phyloP scores from a whole-genome alignment of 257 asterid genomes.

The Echium plantagineum region DNA sequence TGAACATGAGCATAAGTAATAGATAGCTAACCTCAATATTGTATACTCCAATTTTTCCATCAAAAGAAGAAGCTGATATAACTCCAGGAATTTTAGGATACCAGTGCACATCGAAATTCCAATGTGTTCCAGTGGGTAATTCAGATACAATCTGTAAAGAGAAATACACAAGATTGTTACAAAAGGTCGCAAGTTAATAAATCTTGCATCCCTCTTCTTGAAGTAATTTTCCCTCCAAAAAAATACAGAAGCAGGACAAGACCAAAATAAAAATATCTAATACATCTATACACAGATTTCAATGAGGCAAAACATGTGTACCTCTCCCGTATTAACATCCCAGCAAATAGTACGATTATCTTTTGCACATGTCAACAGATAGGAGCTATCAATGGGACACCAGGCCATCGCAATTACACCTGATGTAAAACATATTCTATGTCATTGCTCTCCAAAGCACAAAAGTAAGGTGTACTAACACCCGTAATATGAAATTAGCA shows the following conservation, averaged over 20 bases:
- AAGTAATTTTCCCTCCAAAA: neutral
- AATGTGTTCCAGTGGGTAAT: constrained; percentile 89
- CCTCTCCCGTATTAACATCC: constrained; percentile 88
- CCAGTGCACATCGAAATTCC: constrained; percentile 99
- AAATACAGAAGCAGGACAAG: constrained; percentile 5
- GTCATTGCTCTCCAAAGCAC: neutral
- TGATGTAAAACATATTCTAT: constrained; percentile 18
- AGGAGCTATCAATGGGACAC: constrained; percentile 95
- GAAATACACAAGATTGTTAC: constrained; percentile 4
- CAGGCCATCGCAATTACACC: constrained; percentile 99
- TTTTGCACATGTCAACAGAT: constrained; percentile 89
- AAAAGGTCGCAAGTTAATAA: neutral
- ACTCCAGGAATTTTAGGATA: constrained; percentile 91
- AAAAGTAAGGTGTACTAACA: neutral
- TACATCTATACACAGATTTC: neutral
- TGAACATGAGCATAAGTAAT: neutral
- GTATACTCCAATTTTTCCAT: constrained; percentile 90
- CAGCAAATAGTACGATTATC: constrained; percentile 98
- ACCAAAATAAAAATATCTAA: neutral
- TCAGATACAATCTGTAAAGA: constrained; percentile 72
- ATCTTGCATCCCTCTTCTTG: neutral
- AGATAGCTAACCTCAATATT: constrained; percentile 63
- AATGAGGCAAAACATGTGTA: constrained; percentile 13
- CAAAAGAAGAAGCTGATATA: constrained; percentile 93
- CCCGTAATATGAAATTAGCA: neutral